These are phyloP conservation scores for Galerina sulciceps DNA, from an alignment of 768 basidiomycete genomes.

Conservation along the genomic window DNA sequence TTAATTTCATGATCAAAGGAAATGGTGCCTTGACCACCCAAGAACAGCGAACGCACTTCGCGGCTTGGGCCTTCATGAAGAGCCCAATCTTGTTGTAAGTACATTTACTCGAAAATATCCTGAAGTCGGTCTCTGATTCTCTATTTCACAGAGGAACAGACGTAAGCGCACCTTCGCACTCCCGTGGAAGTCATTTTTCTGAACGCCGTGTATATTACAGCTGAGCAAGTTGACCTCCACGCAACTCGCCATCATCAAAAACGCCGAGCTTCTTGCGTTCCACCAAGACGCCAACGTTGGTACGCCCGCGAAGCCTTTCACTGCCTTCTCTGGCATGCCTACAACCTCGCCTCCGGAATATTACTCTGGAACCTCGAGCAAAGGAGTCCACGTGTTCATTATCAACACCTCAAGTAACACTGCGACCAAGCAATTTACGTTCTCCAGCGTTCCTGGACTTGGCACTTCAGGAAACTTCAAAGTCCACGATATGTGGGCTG, in stretches of 20 bases:
- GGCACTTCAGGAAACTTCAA: conserved; percentile 37
- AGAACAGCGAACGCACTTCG: conserved; percentile 60
- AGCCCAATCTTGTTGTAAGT: conserved; percentile 57
- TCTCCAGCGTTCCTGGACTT: conserved; percentile 51
- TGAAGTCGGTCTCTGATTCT: neutral
- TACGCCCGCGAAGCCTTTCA: conserved; percentile 53
- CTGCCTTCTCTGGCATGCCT: conserved; percentile 38
- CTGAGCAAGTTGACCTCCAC: conserved; percentile 40
- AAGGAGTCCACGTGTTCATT: conserved; percentile 58
- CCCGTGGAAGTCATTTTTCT: neutral
- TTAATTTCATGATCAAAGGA: conserved; percentile 26
- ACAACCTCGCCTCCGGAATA: conserved; percentile 54
- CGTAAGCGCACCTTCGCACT: conserved; percentile 25
- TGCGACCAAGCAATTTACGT: conserved; percentile 47
- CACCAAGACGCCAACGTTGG: conserved; percentile 52
- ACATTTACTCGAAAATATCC: no score
- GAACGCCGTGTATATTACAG: conserved; percentile 28
- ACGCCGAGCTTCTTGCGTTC: conserved; percentile 57
- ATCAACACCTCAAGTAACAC: conserved; percentile 49
- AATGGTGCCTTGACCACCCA: conserved; percentile 52
- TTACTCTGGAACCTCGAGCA: conserved; percentile 52
- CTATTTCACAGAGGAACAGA: conserved; percentile 39
- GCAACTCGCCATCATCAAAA: conserved; percentile 53
- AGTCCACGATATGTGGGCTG: conserved; percentile 62
- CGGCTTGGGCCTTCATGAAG: conserved; percentile 58